Conservation (phyloP, 2,329 filamentous ascomycete species). For the Exophiala oligosperma region DNA sequence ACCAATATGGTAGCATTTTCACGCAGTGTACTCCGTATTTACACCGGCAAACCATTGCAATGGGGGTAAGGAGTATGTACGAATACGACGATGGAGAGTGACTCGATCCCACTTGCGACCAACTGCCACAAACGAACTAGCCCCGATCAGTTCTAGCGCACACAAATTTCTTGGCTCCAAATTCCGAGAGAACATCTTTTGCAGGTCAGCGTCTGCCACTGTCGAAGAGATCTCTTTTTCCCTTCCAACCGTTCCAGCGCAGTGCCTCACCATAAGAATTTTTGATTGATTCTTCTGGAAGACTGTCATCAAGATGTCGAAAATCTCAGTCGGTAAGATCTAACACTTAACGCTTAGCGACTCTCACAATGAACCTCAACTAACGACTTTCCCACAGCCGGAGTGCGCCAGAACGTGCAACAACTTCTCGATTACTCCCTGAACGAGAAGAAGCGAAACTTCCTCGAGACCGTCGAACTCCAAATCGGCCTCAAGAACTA, state of each 20-base stretch:
- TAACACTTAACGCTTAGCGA: background rate
- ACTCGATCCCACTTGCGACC: too few species aligned
- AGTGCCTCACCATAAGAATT: slow-evolving; percentile 74
- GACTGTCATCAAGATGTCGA: slow-evolving; percentile 68
- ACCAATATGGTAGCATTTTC: background rate
- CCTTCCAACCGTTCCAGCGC: slow-evolving; percentile 34
- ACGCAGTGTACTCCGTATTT: background rate
- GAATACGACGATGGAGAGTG: too few species aligned
- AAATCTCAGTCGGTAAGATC: slow-evolving; percentile 58
- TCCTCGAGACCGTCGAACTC: slow-evolving; percentile 82
- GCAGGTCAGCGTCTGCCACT: background rate
- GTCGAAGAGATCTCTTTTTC: background rate
- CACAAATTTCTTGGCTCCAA: background rate
- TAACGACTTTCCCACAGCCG: slow-evolving; percentile 55
- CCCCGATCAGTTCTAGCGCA: background rate
- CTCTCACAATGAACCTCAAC: background rate
- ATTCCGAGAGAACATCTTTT: slow-evolving; percentile 10
- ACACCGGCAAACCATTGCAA: too few species aligned
- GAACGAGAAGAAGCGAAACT: slow-evolving; percentile 97
- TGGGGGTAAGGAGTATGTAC: too few species aligned
- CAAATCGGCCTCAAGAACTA: slow-evolving; percentile 98
- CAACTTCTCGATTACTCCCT: slow-evolving; percentile 93
- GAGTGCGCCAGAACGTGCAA: slow-evolving; percentile 92
- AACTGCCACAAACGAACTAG: background rate
- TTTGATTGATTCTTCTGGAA: slow-evolving; percentile 69